Percentiles rank a stretch among this genome's conserved stretches.
Evolutionary conservation across 179 eudicot genomes (phyloP).

Genomic region (Spergularia azorica): DNA sequence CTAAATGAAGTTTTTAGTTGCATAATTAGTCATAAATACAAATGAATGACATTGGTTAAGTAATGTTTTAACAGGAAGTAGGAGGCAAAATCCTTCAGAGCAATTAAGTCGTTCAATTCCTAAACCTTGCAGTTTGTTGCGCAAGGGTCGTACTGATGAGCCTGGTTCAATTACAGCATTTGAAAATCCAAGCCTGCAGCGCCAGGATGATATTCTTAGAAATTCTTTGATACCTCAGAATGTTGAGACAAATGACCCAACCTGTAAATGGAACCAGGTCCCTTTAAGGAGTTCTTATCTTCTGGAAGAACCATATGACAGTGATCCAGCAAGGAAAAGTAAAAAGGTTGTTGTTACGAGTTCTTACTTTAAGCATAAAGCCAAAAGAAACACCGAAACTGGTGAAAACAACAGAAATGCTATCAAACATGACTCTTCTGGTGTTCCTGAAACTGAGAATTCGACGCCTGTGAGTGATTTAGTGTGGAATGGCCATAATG

Average conservation of each 20-base stretch:
- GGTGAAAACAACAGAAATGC: constrained; percentile 20
- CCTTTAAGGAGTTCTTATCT: constrained; percentile 55
- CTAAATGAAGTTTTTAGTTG: neutral
- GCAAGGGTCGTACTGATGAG: constrained; percentile 39
- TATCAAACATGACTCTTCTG: constrained; percentile 25
- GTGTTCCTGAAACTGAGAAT: constrained; percentile 26
- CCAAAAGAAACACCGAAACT: constrained; percentile 32
- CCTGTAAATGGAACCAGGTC: constrained; percentile 25
- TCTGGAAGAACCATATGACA: constrained; percentile 35
- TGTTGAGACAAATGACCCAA: constrained; percentile 27
- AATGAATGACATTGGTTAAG: constrained; percentile 20
- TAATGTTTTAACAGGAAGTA: constrained; percentile 36
- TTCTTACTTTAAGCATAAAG: constrained; percentile 43
- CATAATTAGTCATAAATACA: neutral
- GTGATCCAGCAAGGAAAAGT: constrained; percentile 22
- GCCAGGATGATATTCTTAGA: constrained; percentile 28
- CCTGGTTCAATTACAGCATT: constrained; percentile 21
- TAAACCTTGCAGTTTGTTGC: constrained; percentile 51
- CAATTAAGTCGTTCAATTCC: constrained; percentile 42
- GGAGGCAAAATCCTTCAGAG: constrained; percentile 33
- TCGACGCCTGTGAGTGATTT: constrained; percentile 24
- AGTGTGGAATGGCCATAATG: constrained; percentile 20
- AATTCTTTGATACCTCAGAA: constrained; percentile 46
- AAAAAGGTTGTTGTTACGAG: constrained; percentile 40
- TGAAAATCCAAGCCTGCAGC: constrained; percentile 27